Conservation (phyloP, 768 basidiomycete species). For the Serendipita sp. region DNA sequence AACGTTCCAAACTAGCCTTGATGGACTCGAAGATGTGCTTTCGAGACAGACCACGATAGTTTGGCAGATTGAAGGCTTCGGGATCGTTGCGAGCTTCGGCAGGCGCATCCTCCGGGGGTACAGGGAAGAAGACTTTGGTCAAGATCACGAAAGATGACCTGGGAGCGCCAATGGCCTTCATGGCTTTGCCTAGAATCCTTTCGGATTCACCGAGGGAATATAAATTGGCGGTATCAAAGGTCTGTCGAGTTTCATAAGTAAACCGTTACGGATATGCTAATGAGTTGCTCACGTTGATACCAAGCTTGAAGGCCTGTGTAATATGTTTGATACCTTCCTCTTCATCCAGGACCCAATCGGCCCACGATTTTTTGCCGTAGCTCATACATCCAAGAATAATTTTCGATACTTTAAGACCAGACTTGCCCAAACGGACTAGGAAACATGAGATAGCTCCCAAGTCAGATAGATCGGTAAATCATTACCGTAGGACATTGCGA, state of each 20-base stretch:
- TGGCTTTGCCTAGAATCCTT: slow-evolving; percentile 28
- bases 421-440: slow-evolving; percentile 16
- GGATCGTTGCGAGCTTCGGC: background rate
- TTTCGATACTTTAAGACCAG: slow-evolving; percentile 25
- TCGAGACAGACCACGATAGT: slow-evolving; percentile 13
- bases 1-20: slow-evolving; percentile 30
- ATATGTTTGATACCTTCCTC: slow-evolving; percentile 37
- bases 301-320: slow-evolving; percentile 27
- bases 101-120: background rate
- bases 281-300: slow-evolving; percentile 14
- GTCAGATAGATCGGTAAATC: slow-evolving; percentile 29
- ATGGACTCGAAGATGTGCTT: slow-evolving; percentile 35
- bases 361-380: slow-evolving; percentile 18
- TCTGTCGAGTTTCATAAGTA: slow-evolving; percentile 27
- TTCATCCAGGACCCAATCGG: slow-evolving; percentile 29
- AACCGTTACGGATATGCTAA: background rate
- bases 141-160: slow-evolving; percentile 28
- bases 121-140: slow-evolving; percentile 22
- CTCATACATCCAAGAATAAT: slow-evolving; percentile 27
- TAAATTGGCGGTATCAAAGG: slow-evolving; percentile 26
- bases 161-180: slow-evolving; percentile 24
- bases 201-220: slow-evolving; percentile 31
- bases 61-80: slow-evolving; percentile 16
- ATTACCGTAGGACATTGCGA: slow-evolving; percentile 43
- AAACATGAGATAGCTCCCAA: slow-evolving; percentile 22